Percentiles rank a stretch among this genome's conserved stretches.
Conservation (phyloP, 768 basidiomycete species). For the Roridomyces roridus region DNA sequence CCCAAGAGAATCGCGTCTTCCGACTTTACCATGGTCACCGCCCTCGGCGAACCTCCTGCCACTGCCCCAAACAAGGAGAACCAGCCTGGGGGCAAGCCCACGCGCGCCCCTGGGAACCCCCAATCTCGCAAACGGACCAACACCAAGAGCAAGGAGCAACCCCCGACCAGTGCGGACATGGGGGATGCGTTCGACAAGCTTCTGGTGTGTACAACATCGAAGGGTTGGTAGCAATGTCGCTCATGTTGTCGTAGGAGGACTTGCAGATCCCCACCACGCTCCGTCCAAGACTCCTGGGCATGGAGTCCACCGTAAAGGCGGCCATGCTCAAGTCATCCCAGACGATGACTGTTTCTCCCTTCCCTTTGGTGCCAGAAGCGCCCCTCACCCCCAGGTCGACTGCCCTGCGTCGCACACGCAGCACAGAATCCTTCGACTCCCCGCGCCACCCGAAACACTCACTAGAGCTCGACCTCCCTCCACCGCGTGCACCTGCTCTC, state of each 20-base stretch:
- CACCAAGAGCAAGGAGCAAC: conserved; percentile 50
- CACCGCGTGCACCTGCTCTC: conserved; percentile 42
- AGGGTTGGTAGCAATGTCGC: not conserved
- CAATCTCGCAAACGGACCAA: conserved; percentile 48
- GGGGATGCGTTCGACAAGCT: conserved; percentile 82
- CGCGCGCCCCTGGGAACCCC: conserved; percentile 30
- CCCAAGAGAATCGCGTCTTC: conserved; percentile 69
- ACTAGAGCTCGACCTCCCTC: conserved; percentile 45
- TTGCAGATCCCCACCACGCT: conserved; percentile 84
- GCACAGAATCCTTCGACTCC: conserved; percentile 72
- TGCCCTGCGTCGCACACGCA: conserved; percentile 68
- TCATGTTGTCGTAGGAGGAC: conserved; percentile 64
- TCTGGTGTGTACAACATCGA: conserved; percentile 59
- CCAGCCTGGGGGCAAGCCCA: conserved; percentile 42
- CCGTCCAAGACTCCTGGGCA: conserved; percentile 77
- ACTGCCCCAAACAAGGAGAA: conserved; percentile 70
- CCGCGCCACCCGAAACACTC: conserved; percentile 51
- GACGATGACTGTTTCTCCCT: conserved; percentile 53
- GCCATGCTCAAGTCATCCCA: conserved; percentile 91
- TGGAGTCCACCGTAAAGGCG: conserved; percentile 88
- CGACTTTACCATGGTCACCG: conserved; percentile 78
- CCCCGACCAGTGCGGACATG: conserved; percentile 44
- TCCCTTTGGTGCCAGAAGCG: conserved; percentile 29
- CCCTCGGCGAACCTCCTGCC: conserved; percentile 49
- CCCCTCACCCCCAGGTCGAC: conserved; percentile 57